These are phyloP conservation scores for Camelina sativa DNA, from an alignment of 345 rosid species.

Conservation along the genomic window DNA sequence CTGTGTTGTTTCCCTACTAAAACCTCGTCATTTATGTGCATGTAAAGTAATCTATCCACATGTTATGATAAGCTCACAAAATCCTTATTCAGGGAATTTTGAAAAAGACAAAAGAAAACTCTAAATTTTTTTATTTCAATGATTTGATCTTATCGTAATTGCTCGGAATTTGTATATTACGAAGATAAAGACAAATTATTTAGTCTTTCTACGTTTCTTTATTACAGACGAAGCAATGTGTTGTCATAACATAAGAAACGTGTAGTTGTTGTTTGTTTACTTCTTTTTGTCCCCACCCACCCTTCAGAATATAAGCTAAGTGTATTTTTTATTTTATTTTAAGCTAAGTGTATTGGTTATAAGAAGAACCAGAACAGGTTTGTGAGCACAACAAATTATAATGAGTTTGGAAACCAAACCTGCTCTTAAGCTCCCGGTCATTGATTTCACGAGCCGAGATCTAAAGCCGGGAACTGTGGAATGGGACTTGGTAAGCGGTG, in stretches of 20 bases:
- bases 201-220: too few species aligned
- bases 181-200: not conserved
- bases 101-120: not conserved
- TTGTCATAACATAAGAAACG: not conserved
- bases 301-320: not conserved
- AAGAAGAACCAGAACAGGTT: conserved; percentile 9
- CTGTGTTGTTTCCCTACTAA: not conserved
- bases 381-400: conserved; percentile 5
- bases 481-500: not conserved
- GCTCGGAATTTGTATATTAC: not conserved
- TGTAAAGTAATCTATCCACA: not conserved
- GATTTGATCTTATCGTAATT: not conserved
- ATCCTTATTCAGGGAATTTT: not conserved
- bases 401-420: conserved; percentile 9
- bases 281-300: not conserved
- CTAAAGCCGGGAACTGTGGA: conserved; percentile 17
- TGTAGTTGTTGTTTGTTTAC: not conserved
- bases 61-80: not conserved
- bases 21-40: too few species aligned
- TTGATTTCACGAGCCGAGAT: not conserved
- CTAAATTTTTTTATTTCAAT: not conserved
- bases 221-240: not conserved
- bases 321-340: not conserved
- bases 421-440: conserved; percentile 11
- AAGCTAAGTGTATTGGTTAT: not conserved